These are phyloP conservation scores for Cubamyces lactineus DNA, from an alignment of 768 basidiomycete genomes.

Conservation along the genomic window DNA sequence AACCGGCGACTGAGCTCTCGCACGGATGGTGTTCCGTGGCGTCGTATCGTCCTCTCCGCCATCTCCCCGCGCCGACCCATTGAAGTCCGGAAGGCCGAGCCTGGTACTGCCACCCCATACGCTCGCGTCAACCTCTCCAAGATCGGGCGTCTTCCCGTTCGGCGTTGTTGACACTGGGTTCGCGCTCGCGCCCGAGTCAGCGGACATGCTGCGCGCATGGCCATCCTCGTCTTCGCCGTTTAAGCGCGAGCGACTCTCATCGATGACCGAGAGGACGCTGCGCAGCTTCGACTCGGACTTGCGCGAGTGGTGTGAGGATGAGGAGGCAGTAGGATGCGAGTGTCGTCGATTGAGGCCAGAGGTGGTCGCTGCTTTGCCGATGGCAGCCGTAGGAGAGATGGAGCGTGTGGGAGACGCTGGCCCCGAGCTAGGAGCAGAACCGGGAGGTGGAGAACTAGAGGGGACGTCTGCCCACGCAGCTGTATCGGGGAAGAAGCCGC, in stretches of 20 bases:
- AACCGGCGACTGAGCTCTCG: slow-evolving; percentile 27
- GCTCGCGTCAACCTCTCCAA: slow-evolving; percentile 12
- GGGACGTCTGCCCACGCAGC: slow-evolving; percentile 36
- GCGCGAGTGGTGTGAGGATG: slow-evolving; percentile 41
- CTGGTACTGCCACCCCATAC: slow-evolving; percentile 12
- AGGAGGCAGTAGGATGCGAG: slow-evolving; percentile 49
- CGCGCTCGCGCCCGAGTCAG: slow-evolving; percentile 12
- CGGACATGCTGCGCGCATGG: slow-evolving; percentile 18
- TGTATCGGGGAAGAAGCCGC: slow-evolving; percentile 49
- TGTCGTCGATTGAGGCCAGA: slow-evolving; percentile 47
- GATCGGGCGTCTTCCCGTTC: slow-evolving; percentile 23
- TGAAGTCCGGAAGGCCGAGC: neutral
- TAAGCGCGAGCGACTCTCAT: slow-evolving; percentile 54
- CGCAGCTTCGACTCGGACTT: slow-evolving; percentile 72
- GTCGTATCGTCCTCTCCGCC: slow-evolving; percentile 42
- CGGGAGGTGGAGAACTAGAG: slow-evolving; percentile 27
- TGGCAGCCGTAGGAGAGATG: slow-evolving; percentile 46
- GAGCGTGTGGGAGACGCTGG: slow-evolving; percentile 42
- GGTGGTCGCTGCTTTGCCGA: slow-evolving; percentile 22
- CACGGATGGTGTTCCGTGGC: slow-evolving; percentile 47
- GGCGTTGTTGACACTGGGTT: slow-evolving; percentile 30
- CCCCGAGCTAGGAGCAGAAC: slow-evolving; percentile 27
- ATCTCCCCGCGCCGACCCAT: neutral
- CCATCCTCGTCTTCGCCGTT: slow-evolving; percentile 21
- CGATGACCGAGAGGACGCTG: slow-evolving; percentile 70